phyloP scores from a whole-genome alignment of 2,329 filamentous ascomycete genomes.

The Trichophaea hybrida region DNA sequence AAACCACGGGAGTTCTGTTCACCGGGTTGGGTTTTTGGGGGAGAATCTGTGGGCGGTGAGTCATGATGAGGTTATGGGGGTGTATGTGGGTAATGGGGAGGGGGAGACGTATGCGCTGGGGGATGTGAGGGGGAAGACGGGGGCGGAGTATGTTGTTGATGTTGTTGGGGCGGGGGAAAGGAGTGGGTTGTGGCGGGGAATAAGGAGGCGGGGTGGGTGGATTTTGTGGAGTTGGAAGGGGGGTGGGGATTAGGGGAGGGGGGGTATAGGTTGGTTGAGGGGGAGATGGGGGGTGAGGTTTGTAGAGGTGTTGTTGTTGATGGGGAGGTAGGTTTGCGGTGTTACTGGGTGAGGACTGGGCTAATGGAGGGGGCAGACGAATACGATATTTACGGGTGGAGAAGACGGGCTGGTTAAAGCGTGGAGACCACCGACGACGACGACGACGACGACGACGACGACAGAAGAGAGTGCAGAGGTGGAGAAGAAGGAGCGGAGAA shows the following conservation, averaged over 20 bases:
- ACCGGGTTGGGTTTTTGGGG: background rate
- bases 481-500: slow-evolving; percentile 4
- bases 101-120: slow-evolving; percentile 29
- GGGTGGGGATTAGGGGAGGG: slow-evolving; percentile 38
- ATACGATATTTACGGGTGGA: slow-evolving; percentile 31
- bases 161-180: slow-evolving; percentile 43
- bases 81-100: slow-evolving; percentile 50
- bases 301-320: slow-evolving; percentile 37
- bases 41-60: slow-evolving; percentile 41
- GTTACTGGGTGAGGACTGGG: background rate
- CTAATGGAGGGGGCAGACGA: slow-evolving; percentile 3
- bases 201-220: slow-evolving; percentile 36
- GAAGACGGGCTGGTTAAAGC: slow-evolving; percentile 33
- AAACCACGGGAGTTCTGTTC: background rate
- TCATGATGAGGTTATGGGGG: slow-evolving; percentile 62
- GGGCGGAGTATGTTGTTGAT: slow-evolving; percentile 60
- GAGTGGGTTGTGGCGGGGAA: slow-evolving; percentile 18
- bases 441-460: background rate
- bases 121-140: slow-evolving; percentile 50
- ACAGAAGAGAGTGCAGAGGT: background rate
- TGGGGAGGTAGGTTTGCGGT: slow-evolving; percentile 2
- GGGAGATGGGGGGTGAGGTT: slow-evolving; percentile 46
- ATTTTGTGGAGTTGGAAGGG: slow-evolving; percentile 42
- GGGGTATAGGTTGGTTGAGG: slow-evolving; percentile 46
- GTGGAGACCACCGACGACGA: slow-evolving; percentile 26